Conservation (phyloP, 805 yeast genomes). For the Diddensiella caesifluorescens region DNA sequence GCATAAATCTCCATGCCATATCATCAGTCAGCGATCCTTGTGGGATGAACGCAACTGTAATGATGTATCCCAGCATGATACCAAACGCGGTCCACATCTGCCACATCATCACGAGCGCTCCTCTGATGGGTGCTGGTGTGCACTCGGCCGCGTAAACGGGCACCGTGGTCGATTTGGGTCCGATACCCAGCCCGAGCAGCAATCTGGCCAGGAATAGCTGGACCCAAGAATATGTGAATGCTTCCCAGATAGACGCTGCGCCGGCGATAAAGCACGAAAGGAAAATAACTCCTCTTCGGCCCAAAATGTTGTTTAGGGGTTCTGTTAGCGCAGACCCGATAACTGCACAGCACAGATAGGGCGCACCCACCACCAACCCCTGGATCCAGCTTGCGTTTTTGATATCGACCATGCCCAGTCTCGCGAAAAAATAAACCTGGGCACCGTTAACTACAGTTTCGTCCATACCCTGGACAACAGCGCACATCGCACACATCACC, state of each 20-base stretch:
- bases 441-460: conserved; percentile 70
- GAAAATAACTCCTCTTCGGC: conserved; percentile 58
- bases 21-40: conserved; percentile 37
- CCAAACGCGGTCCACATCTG: conserved; percentile 75
- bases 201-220: conserved; percentile 57
- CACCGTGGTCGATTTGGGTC: conserved; percentile 61
- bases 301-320: conserved; percentile 44
- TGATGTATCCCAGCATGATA: conserved; percentile 59
- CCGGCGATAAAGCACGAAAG: conserved; percentile 53
- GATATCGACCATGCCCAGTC: conserved; percentile 15
- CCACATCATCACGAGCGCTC: conserved; percentile 66
- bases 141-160: conserved; percentile 65
- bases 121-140: conserved; percentile 53
- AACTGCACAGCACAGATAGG: conserved; percentile 54
- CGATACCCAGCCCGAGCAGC: conserved; percentile 59
- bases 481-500: conserved; percentile 59
- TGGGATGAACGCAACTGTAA: conserved; percentile 53
- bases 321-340: conserved; percentile 56
- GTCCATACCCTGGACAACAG: conserved; percentile 72
- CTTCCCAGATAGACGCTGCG: conserved; percentile 59
- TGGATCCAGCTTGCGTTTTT: conserved; percentile 35
- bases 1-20: conserved; percentile 55
- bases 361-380: conserved; percentile 61
- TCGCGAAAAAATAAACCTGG: conserved; percentile 38
- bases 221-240: conserved; percentile 54